Evolutionary conservation across 1,284 basidiomycete species (phyloP), one percentile per base, ranked within the genome.

Genomic region (Cryptococcus hybrid): DNA sequence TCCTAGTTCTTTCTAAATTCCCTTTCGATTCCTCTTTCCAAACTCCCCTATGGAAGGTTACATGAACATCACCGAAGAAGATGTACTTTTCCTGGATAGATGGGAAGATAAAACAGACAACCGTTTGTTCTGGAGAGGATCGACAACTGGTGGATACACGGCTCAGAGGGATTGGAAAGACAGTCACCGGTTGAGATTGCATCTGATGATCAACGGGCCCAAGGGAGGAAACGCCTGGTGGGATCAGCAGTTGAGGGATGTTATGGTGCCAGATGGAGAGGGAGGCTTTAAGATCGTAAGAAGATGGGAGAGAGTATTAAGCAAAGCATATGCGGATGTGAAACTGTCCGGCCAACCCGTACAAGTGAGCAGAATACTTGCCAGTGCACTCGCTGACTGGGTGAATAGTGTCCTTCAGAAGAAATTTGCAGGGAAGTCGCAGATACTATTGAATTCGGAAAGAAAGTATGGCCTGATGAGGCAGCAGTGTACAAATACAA

Each of bases 401-500:
- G 30, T 13, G 13, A 4, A n/a, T 30, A 69, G 65, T 70, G 68
- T 51, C 56, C 62, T 18, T 64, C 50, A 11, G 61, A 66, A 7
- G 59, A 30, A 38, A 47, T 74, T 11, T 75, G 75, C 51, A 57
- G 67, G 15, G 62, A 71, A 46, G 67, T 78, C 34, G 59, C 64
- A 11, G 59, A 66, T 24, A 71, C 74, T 47, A 73, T 78, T 52
- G 70, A 74, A 18, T 86, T 83, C 76, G 77, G 79, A 40, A 73
- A 60, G 54, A 61, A 74, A 43, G 71, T 79, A 36, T 82, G 84
- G 61, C 79, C 76, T 7, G 70, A 80, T 45, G 79, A 85, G 57
- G 83, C 82, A 11, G 84, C 84, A 42, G 79, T 78, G 52, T 78
- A 70, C 63, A 74, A 75, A 36, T 78, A 74, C 60, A 63, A 66